Conservation (phyloP, 129 eudicot genomes). For the Kitagawia praeruptora region DNA sequence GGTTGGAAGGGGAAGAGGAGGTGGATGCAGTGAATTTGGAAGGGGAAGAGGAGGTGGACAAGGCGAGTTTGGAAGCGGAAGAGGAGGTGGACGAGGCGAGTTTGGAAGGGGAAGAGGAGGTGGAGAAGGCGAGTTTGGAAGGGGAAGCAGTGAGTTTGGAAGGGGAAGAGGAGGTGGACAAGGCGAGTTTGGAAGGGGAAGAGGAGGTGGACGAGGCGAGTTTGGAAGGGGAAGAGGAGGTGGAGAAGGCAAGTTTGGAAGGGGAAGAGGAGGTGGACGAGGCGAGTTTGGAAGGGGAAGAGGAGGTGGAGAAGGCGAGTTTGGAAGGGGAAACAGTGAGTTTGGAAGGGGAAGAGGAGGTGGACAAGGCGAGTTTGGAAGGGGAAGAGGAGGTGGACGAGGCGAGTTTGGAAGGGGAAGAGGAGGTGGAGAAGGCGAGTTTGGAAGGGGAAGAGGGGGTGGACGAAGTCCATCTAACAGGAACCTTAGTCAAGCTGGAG, state of each 20-base stretch:
- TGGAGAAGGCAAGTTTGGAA: background rate
- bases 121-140: background rate
- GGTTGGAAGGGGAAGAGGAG: background rate
- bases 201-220: background rate
- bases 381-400: background rate
- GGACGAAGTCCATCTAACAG: background rate
- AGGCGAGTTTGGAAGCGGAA: background rate
- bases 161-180: background rate
- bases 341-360: conserved; percentile 1
- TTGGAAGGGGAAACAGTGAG: background rate
- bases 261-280: background rate
- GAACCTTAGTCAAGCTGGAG: background rate
- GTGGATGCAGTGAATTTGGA: background rate
- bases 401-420: background rate
- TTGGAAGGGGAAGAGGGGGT: background rate
- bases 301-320: background rate
- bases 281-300: background rate
- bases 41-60: background rate
- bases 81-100: background rate
- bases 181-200: background rate
- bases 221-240: background rate
- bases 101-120: conserved; percentile 1
- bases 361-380: background rate
- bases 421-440: background rate
- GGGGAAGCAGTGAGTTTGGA: background rate